Evolutionary conservation across 2,329 filamentous ascomycete genomes (phyloP).

Genomic region (Arthrobotrys sinensis): DNA sequence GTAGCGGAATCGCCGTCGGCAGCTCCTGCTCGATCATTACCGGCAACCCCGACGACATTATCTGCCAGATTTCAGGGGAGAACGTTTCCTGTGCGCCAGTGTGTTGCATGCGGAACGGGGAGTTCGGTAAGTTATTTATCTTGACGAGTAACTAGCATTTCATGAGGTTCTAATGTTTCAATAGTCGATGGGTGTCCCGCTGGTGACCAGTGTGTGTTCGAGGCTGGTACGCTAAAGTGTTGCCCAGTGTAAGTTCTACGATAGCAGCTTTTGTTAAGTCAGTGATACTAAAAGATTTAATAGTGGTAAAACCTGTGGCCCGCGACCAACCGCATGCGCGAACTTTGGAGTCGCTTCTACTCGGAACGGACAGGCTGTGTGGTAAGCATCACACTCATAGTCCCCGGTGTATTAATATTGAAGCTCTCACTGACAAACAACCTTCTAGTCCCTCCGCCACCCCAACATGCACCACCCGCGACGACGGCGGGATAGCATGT

Average conservation of each 20-base stretch:
- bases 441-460: conserved; percentile 36
- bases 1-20: neutral
- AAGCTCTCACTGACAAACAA: neutral
- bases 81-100: conserved; percentile 50
- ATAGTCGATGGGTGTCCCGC: conserved; percentile 55
- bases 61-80: conserved; percentile 31
- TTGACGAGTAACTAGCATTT: neutral
- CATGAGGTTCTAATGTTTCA: neutral
- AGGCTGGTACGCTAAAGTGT: conserved; percentile 22
- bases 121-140: conserved; percentile 20
- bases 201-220: conserved; percentile 43
- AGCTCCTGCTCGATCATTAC: conserved; percentile 35
- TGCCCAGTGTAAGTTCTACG: conserved; percentile 37
- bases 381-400: conserved; percentile 5
- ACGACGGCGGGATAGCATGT: conserved; percentile 38
- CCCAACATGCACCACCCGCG: conserved; percentile 41
- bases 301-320: conserved; percentile 29
- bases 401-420: neutral
- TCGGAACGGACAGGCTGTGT: conserved; percentile 6
- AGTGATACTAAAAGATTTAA: neutral
- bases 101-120: conserved; percentile 31
- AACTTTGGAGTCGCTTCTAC: conserved; percentile 23
- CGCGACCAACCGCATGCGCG: conserved; percentile 36
- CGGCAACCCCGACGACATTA: conserved; percentile 42
- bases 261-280: too few species aligned